A percentile compares a stretch with the other conserved stretches of the same genome.
Evolutionary conservation across 495 filamentous ascomycete genomes (phyloP).

Genomic region (Aspergillus affinis): DNA sequence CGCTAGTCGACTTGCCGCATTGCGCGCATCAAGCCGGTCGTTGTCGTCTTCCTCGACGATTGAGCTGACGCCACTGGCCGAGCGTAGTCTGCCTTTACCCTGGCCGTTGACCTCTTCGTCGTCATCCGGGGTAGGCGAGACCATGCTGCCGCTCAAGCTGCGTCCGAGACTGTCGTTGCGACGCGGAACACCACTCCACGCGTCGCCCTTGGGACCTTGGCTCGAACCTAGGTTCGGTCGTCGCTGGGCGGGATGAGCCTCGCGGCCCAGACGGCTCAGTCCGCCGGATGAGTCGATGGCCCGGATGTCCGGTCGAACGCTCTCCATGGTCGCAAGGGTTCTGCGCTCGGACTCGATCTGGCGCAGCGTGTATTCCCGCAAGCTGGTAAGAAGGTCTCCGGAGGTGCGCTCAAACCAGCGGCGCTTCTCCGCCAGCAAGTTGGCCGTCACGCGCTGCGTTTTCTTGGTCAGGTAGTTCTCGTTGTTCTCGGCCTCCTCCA

Average conservation of each 20-base stretch:
- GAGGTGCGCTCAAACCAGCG: constrained; percentile 89
- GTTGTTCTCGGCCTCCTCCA: constrained; percentile 80
- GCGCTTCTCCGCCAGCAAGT: constrained; percentile 83
- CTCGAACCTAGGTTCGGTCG: constrained; percentile 76
- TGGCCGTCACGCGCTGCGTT: constrained; percentile 81
- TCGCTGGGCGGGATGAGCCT: constrained; percentile 74
- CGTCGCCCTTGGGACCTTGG: constrained; percentile 93
- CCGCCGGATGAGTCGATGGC: constrained; percentile 89
- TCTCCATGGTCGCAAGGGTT: constrained; percentile 87
- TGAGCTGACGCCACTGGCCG: constrained; percentile 56
- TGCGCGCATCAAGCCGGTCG: constrained; percentile 90
- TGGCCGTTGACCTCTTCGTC: constrained; percentile 45
- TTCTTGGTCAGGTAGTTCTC: constrained; percentile 80
- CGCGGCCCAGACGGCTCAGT: constrained; percentile 82
- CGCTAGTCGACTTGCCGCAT: constrained; percentile 90
- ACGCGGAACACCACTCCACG: constrained; percentile 93
- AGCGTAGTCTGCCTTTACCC: constrained; percentile 56
- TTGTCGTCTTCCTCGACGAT: constrained; percentile 86
- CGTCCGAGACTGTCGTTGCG: constrained; percentile 73
- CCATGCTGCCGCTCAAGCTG: constrained; percentile 71
- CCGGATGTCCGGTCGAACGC: constrained; percentile 86
- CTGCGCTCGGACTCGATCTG: constrained; percentile 95
- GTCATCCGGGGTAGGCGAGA: constrained; percentile 35
- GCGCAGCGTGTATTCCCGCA: constrained; percentile 90
- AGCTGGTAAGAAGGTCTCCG: constrained; percentile 70